Evolutionary conservation across 768 basidiomycete genomes (phyloP).

Genomic region (Pleurotus eryngii): DNA sequence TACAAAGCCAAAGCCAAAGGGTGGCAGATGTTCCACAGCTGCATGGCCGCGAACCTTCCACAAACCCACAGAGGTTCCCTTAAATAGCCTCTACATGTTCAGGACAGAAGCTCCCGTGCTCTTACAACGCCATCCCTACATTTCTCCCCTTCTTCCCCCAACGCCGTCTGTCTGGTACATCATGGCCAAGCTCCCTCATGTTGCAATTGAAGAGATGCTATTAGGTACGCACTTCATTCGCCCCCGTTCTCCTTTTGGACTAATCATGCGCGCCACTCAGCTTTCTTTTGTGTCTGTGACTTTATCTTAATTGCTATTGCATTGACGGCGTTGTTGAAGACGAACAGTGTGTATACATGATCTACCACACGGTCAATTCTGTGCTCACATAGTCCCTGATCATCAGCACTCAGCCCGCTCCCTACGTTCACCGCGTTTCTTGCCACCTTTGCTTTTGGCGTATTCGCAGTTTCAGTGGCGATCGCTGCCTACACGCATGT

Average conservation of each 20-base stretch:
- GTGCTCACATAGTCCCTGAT: neutral
- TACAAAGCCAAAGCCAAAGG: no score
- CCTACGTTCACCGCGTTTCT: slow-evolving; percentile 5
- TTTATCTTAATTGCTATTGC: neutral
- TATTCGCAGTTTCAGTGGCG: slow-evolving; percentile 1
- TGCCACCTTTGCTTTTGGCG: slow-evolving; percentile 3
- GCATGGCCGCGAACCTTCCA: no score
- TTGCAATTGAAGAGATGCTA: slow-evolving; percentile 5
- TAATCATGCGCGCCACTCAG: neutral
- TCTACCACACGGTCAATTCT: neutral
- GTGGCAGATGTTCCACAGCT: no score
- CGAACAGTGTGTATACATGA: neutral
- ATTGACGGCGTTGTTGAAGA: slow-evolving; percentile 4
- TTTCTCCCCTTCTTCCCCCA: neutral
- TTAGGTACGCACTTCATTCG: neutral
- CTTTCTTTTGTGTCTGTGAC: slow-evolving; percentile 5
- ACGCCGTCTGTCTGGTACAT: neutral
- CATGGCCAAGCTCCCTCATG: slow-evolving; percentile 1
- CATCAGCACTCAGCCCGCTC: neutral
- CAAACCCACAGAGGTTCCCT: neutral
- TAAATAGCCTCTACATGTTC: neutral
- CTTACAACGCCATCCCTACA: no score
- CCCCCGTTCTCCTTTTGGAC: neutral
- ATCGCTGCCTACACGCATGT: slow-evolving; percentile 1
- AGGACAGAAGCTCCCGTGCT: no score